Conservation (phyloP, 805 yeast genomes). For the Scheffersomyces lignosus region DNA sequence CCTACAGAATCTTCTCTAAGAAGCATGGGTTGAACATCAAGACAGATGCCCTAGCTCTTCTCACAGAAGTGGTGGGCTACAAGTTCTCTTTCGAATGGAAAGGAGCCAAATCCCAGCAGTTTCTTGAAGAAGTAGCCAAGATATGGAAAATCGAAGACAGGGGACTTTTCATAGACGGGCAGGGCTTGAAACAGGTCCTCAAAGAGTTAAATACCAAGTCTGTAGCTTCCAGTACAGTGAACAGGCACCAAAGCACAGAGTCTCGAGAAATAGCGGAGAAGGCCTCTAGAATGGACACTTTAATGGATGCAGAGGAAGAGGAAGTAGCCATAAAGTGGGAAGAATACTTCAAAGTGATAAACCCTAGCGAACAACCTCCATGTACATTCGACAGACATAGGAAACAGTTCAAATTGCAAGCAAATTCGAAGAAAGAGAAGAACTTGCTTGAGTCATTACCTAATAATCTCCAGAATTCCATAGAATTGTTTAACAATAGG, state of each 20-base stretch:
- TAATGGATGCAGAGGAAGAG: constrained; percentile 17
- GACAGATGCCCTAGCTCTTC: constrained; percentile 71
- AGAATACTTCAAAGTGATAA: constrained; percentile 67
- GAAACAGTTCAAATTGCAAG: constrained; percentile 54
- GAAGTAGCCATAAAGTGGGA: constrained; percentile 56
- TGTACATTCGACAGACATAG: constrained; percentile 61
- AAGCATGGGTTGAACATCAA: constrained; percentile 90
- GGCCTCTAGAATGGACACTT: constrained; percentile 20
- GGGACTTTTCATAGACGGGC: constrained; percentile 82
- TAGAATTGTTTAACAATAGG: constrained; percentile 51
- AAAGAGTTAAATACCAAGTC: constrained; percentile 43
- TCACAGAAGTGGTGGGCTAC: constrained; percentile 75
- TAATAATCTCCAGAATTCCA: constrained; percentile 18
- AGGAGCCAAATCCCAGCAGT: constrained; percentile 56
- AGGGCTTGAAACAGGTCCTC: constrained; percentile 61
- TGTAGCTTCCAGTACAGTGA: neutral
- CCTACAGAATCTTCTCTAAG: constrained; percentile 85
- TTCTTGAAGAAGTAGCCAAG: constrained; percentile 75
- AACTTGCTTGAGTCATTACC: constrained; percentile 5
- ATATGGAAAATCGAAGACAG: constrained; percentile 88
- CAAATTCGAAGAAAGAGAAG: constrained; percentile 6
- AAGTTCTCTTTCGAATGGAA: constrained; percentile 88
- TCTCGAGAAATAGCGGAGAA: constrained; percentile 3
- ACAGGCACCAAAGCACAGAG: constrained; percentile 1
- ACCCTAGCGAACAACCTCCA: constrained; percentile 63